These are phyloP conservation scores for Ophiostoma australiae DNA, from an alignment of 2,329 filamentous ascomycete species.

Conservation along the genomic window DNA sequence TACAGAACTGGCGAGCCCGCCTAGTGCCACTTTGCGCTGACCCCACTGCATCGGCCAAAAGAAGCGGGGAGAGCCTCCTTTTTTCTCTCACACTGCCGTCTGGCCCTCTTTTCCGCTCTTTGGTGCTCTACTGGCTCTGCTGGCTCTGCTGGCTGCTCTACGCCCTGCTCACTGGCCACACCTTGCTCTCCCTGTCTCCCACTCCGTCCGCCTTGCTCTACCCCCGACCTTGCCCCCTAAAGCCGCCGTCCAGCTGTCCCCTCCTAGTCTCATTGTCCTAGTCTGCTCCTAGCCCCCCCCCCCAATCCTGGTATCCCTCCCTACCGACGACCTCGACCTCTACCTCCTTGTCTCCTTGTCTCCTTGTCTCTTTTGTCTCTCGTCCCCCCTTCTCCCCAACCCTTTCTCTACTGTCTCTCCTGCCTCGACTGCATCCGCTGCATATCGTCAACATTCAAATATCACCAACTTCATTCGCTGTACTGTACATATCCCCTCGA, in stretches of 20 bases:
- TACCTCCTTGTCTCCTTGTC: conserved; percentile 3
- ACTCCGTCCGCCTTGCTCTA: conserved; percentile 10
- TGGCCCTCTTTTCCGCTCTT: conserved; percentile 18
- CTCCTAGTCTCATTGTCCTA: background rate
- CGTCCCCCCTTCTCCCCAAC: conserved; percentile 8
- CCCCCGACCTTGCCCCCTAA: background rate
- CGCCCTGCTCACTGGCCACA: background rate
- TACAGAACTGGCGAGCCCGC: conserved; percentile 8
- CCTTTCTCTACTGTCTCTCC: conserved; percentile 17
- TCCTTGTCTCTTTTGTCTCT: conserved; percentile 5
- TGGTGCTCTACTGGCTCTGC: background rate
- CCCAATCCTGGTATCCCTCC: background rate
- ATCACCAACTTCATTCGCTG: conserved; percentile 14
- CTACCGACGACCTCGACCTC: background rate
- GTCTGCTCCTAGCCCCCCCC: background rate
- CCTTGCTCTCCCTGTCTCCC: conserved; percentile 8
- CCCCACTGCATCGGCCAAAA: conserved; percentile 28
- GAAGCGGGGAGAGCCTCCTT: conserved; percentile 29
- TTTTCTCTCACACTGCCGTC: conserved; percentile 26
- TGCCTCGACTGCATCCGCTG: conserved; percentile 15
- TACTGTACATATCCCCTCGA: conserved; percentile 13
- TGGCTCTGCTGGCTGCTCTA: background rate
- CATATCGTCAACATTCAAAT: conserved; percentile 21
- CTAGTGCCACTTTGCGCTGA: conserved; percentile 26
- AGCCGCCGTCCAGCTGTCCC: conserved; percentile 15